phyloP scores from a whole-genome alignment of 305 asterid genomes.

The Salvia sclarea region DNA sequence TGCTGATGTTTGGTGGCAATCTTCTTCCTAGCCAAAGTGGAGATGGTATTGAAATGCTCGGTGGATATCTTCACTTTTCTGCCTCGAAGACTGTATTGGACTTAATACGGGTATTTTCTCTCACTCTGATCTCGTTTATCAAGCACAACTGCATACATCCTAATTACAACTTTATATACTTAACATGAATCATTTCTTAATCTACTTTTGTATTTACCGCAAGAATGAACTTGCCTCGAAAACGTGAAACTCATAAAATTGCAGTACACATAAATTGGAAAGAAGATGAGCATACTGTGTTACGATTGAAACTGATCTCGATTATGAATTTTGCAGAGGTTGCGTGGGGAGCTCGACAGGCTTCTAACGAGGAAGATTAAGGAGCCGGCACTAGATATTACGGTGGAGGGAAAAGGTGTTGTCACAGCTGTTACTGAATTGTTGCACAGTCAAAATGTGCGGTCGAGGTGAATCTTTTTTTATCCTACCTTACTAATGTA shows the following conservation, averaged over 20 bases:
- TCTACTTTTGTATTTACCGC: background rate
- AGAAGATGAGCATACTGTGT: background rate
- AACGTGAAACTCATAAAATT: background rate
- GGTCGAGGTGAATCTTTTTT: constrained; percentile 30
- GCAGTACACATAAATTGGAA: background rate
- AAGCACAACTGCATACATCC: background rate
- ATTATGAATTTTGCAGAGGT: constrained; percentile 54
- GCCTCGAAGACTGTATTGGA: constrained; percentile 78
- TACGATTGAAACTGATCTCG: constrained; percentile 1
- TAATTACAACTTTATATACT: background rate
- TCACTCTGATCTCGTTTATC: background rate
- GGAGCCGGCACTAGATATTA: constrained; percentile 69
- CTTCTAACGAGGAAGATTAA: constrained; percentile 78
- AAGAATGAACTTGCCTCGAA: background rate
- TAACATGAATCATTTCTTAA: background rate
- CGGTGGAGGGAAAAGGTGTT: constrained; percentile 72
- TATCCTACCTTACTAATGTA: background rate
- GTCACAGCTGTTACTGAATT: constrained; percentile 81
- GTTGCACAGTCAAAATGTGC: constrained; percentile 68
- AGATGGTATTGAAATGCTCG: constrained; percentile 94
- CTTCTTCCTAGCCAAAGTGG: constrained; percentile 72
- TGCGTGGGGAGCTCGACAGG: constrained; percentile 86
- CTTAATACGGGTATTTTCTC: constrained; percentile 62
- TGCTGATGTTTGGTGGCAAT: constrained; percentile 94
- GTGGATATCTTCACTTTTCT: constrained; percentile 91